Base-by-base conservation (phyloP, 306 rosid species). In the Medicago lupulina region DNA sequence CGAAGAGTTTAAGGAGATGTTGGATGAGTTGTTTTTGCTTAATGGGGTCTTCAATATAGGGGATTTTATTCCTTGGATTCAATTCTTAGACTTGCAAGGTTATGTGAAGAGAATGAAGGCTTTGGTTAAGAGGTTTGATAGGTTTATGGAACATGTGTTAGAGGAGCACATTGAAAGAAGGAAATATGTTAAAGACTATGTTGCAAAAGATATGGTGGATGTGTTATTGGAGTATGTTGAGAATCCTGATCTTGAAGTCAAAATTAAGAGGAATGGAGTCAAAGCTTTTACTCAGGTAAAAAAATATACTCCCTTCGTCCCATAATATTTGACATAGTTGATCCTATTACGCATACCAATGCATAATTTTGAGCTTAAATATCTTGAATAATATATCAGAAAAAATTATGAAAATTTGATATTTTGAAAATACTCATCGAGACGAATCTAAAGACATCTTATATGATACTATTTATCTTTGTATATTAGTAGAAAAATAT, bases 31-130 rank as follows among this genome's bases (percentile, higher is more conserved):
- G 70, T 88, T 93, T 57, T 70, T 91, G 77, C 79, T 93, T 4
- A 89, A 87, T 31, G 98, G 97, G 19, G 93, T 91, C 6, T 17
- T 91, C 10, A 93, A 89, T 44, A 86, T 91, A 4, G 98, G 98
- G 1, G 98, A 93, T 13, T 89, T 86, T 0, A 93, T 93, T 0
- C 98, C 97, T 43, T 93, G 96, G 96, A 21, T 93, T 3, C 38
- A 89, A 67, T 91, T 89, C 86, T 74, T 93, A 77, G 98, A 93
- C 47, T 50, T 88, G 53, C 98, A 93, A 50, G 98, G 98, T 4
- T 93, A 91, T 44, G 67, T 89, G 5, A 93, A 88, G 89, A 88
- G 97, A 60, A 93, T 91, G 98, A 93, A 91, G 84, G 80, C 82
- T 5, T 36, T 88, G 84, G 79, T 83, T 72, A 91, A 88, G 88